Percentiles rank a stretch among this genome's conserved stretches.
Conservation (phyloP, 176 grass and related monocot species). For the Musa troglodytarum region DNA sequence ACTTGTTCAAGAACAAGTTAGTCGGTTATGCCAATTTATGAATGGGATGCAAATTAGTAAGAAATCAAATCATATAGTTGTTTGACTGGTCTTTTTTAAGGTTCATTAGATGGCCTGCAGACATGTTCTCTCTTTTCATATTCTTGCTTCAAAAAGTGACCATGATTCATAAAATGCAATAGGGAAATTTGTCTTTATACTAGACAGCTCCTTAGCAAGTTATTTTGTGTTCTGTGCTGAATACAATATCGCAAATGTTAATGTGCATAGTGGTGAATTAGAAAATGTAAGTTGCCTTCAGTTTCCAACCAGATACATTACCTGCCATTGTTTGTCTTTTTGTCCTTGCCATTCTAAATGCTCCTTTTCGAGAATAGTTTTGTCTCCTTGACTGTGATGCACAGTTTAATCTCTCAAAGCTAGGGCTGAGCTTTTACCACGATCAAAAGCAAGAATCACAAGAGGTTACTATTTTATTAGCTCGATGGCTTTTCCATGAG, state of each 20-base stretch:
- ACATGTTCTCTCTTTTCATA: neutral
- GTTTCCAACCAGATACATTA: no score
- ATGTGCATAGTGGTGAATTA: no score
- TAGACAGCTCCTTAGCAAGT: neutral
- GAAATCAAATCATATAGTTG: no score
- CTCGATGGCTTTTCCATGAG: no score
- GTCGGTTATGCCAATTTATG: neutral
- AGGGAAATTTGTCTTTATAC: neutral
- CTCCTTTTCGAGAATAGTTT: neutral
- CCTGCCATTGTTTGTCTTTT: neutral
- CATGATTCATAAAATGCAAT: neutral
- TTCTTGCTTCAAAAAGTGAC: neutral
- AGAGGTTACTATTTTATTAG: no score
- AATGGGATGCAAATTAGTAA: neutral
- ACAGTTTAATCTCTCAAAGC: neutral
- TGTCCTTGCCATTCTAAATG: neutral
- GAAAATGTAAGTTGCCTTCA: no score
- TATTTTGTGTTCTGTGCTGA: neutral
- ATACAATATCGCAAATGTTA: no score
- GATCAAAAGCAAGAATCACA: no score
- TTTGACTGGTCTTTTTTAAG: neutral
- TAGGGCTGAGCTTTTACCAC: no score
- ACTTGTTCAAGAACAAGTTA: neutral
- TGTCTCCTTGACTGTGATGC: neutral
- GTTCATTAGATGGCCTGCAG: neutral